Percentiles rank a stretch among this genome's conserved stretches.
These are phyloP conservation scores for Paecilomyces dactylethromorphus DNA, from an alignment of 2,329 filamentous ascomycete genomes.

Conservation along the genomic window DNA sequence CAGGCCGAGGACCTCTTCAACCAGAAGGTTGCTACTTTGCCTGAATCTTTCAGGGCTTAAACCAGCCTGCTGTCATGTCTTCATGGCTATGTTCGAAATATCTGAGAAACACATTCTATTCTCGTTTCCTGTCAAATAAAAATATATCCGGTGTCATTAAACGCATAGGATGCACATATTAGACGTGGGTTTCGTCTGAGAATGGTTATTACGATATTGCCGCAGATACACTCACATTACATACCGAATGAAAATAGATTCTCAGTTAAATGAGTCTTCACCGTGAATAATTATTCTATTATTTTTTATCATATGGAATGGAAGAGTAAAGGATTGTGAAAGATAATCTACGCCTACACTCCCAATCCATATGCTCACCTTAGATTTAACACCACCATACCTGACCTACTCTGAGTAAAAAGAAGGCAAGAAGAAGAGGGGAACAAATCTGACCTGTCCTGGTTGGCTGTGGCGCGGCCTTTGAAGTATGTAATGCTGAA, in stretches of 20 bases:
- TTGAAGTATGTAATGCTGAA: too few relatives aligned
- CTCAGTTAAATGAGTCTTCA: background rate
- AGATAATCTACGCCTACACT: too few relatives aligned
- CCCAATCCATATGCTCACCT: too few relatives aligned
- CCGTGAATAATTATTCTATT: background rate
- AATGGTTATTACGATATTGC: background rate
- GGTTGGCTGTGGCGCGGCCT: too few relatives aligned
- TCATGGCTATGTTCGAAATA: background rate
- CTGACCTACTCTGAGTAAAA: too few relatives aligned
- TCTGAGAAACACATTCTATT: background rate
- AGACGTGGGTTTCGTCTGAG: background rate
- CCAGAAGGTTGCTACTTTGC: constrained; percentile 69
- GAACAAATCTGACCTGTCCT: too few relatives aligned
- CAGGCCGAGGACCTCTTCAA: constrained; percentile 78
- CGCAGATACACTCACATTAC: background rate
- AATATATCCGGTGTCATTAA: background rate
- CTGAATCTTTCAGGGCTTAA: constrained; percentile 29
- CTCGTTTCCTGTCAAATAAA: background rate
- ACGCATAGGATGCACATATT: background rate
- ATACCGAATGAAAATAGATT: background rate
- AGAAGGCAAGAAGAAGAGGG: too few relatives aligned
- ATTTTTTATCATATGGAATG: too few relatives aligned
- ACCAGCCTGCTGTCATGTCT: background rate
- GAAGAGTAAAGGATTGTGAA: too few relatives aligned
- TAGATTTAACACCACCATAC: too few relatives aligned